Evolutionary conservation across 306 rosid genomes (phyloP).

Genomic region (Dryas octopetala): DNA sequence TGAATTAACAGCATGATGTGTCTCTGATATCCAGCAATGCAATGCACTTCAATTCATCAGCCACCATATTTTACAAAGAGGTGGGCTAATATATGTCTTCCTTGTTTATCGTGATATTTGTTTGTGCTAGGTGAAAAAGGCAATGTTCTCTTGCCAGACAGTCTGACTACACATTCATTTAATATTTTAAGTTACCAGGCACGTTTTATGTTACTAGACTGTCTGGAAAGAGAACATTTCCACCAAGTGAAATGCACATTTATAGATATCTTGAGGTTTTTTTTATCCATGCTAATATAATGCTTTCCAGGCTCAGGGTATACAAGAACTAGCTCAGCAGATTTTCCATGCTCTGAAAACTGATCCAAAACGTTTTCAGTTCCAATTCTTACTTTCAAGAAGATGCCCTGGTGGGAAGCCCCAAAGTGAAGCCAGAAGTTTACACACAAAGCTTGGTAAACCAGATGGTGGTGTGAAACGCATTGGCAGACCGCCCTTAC

Average conservation of each 20-base stretch:
- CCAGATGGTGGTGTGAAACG: not conserved
- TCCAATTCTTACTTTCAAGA: conserved; percentile 11
- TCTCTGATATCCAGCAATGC: conserved; percentile 30
- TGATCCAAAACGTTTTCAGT: conserved; percentile 27
- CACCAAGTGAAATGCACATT: too few species aligned
- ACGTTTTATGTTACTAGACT: too few species aligned
- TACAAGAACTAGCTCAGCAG: conserved; percentile 26
- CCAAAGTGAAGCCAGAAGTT: conserved; percentile 10
- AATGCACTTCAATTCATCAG: conserved; percentile 35
- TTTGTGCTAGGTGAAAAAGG: too few species aligned
- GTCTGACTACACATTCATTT: too few species aligned
- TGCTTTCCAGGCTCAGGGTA: conserved; percentile 31
- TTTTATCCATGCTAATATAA: not conserved
- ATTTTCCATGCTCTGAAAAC: conserved; percentile 26
- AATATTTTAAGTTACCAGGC: too few species aligned
- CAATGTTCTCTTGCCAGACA: too few species aligned
- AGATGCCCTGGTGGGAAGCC: conserved; percentile 6
- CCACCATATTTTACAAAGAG: conserved; percentile 33
- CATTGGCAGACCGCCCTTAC: not conserved
- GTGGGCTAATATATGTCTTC: conserved; percentile 9
- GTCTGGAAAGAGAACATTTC: too few species aligned
- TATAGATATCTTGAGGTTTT: not conserved
- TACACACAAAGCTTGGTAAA: conserved; percentile 1
- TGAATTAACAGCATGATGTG: conserved; percentile 33
- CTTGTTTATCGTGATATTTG: too few species aligned